These are phyloP conservation scores for Calonectria pauciramosa DNA, from an alignment of 2,329 filamentous ascomycete genomes.

Conservation along the genomic window DNA sequence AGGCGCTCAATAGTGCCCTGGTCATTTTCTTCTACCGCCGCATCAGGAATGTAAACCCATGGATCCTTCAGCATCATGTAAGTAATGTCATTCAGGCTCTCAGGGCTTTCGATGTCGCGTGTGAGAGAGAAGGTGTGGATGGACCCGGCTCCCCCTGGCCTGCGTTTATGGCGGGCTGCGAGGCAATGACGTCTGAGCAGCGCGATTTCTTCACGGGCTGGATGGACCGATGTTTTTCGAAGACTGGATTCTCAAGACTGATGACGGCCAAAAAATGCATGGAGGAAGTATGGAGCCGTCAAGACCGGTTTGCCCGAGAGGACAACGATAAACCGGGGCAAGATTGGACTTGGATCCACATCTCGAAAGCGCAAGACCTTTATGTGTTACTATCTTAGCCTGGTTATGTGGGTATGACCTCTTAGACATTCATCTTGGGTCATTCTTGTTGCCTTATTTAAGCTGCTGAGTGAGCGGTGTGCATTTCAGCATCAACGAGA, in stretches of 20 bases:
- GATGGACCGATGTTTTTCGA: not conserved
- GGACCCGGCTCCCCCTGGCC: constrained; percentile 9
- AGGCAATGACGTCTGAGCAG: not conserved
- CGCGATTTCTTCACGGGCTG: not conserved
- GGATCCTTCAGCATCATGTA: constrained; percentile 24
- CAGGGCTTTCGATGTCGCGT: not conserved
- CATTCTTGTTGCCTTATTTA: not conserved
- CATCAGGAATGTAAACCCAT: constrained; percentile 9
- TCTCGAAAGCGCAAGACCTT: constrained; percentile 2
- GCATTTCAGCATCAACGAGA: not conserved
- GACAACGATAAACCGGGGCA: not conserved
- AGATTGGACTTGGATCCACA: not conserved
- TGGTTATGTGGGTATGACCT: too few relatives aligned
- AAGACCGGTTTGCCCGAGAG: not conserved
- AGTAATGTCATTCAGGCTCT: constrained; percentile 14
- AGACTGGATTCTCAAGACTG: not conserved
- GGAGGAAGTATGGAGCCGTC: not conserved
- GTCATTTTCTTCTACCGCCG: constrained; percentile 30
- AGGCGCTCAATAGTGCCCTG: constrained; percentile 14
- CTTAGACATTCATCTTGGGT: too few relatives aligned
- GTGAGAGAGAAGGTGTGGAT: not conserved
- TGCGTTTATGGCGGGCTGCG: constrained; percentile 13
- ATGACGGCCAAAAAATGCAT: not conserved
- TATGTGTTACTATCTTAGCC: not conserved
- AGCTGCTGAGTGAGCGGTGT: too few relatives aligned